Conservation (phyloP, 1,139 yeast genomes). For the Meyerozyma carpophila region DNA sequence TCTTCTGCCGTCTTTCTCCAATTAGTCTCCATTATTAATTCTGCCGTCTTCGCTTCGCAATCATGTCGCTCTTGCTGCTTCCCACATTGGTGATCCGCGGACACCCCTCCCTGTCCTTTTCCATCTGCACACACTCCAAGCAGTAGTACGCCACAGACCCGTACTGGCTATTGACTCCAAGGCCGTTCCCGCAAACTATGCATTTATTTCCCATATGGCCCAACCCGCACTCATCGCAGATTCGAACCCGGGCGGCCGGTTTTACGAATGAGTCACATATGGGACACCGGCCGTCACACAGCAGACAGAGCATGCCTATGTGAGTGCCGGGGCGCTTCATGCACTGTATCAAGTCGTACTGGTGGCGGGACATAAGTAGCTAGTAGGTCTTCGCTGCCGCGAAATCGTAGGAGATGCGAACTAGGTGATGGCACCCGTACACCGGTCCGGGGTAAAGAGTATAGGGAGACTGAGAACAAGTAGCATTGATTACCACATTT, state of each 20-base stretch:
- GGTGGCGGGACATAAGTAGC: constrained; percentile 75
- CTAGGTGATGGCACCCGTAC: background rate
- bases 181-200: constrained; percentile 60
- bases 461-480: background rate
- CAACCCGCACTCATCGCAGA: constrained; percentile 82
- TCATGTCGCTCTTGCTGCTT: constrained; percentile 62
- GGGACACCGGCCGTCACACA: constrained; percentile 92
- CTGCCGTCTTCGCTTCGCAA: constrained; percentile 44
- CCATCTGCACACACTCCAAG: constrained; percentile 74
- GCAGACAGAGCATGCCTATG: constrained; percentile 69
- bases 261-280: constrained; percentile 83
- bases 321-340: constrained; percentile 78
- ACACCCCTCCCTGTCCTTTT: constrained; percentile 89
- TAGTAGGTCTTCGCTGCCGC: background rate
- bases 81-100: constrained; percentile 83
- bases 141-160: constrained; percentile 76
- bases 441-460: background rate
- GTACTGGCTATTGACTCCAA: constrained; percentile 37
- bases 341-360: constrained; percentile 80
- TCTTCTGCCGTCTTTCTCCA: no score
- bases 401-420: no score
- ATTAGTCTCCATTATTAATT: no score
- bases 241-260: constrained; percentile 63
- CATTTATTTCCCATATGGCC: constrained; percentile 65
- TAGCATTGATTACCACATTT: background rate